Base-by-base conservation (phyloP, 345 rosid species). In the Salix purpurea region DNA sequence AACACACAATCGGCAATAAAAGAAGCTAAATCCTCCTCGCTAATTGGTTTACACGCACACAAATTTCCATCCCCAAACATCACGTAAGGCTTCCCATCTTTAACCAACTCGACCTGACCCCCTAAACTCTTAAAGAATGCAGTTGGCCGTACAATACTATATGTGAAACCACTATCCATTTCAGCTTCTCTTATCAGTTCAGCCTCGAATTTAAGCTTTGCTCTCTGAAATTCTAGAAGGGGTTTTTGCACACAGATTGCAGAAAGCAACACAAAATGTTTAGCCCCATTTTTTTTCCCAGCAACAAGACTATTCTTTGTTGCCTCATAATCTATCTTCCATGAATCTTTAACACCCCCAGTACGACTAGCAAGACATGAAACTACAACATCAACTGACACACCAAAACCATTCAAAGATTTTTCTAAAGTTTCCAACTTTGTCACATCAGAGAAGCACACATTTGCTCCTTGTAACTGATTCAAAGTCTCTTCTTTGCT, bases 51-150 rank as follows among this genome's bases (percentile, higher is more conserved):
- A 75, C 99, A 93, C 74, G 99, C 99, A 74, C 97, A 91, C 54
- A 93, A 86, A 82, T 84, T 91, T 52, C 99, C 99, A 72, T 93
- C 97, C 64, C 97, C 97, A 75, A 95, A 95, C 99, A 93, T 93
- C 58, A 95, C 97, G 85, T 89, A 95, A 72, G 97, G 99, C 79
- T 95, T 95, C 75, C 97, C 97, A 54, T 90, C 94, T 87, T 95
- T 93, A 74, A 93, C 99, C 26, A 95, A 74, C 65, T 95, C 97
- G n/a, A 95, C 94, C 76, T 95, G 97, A 65, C 97, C 97, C 66
- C 96, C 97, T 76, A 95, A 85, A 52, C 99, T 95, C 86, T 95
- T 93, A 71, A 95, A 93, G 78, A 95, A 95, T 9, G 97, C 97
- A 0, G 99, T 95, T 66, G 99, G 97, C 84, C 99, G 89, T 70